These are phyloP conservation scores for Coccinonectria pachysandricola DNA, from an alignment of 2,329 filamentous ascomycete species.

Conservation along the genomic window DNA sequence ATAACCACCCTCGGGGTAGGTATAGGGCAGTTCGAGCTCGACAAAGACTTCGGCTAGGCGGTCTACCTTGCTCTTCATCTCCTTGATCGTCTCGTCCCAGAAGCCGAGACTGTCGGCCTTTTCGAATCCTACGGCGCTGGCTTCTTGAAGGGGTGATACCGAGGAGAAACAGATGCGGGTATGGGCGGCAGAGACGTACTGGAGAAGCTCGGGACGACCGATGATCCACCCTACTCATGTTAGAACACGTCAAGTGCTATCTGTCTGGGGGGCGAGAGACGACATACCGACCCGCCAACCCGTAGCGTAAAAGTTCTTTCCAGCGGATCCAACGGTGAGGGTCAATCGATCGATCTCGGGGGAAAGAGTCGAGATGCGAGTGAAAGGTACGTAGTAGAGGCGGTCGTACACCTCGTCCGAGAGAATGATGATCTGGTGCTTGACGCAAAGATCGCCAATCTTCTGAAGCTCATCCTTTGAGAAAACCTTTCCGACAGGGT, in stretches of 20 bases:
- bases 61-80: conserved; percentile 86
- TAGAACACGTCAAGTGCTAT: conserved; percentile 1
- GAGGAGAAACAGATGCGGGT: conserved; percentile 94
- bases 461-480: conserved; percentile 70
- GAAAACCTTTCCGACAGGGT: conserved; percentile 94
- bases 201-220: conserved; percentile 77
- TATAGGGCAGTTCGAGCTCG: conserved; percentile 70
- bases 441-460: conserved; percentile 82
- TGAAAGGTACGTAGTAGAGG: conserved; percentile 91
- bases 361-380: conserved; percentile 79
- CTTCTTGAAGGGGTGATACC: conserved; percentile 89
- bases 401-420: conserved; percentile 92
- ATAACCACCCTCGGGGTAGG: conserved; percentile 91
- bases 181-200: conserved; percentile 85
- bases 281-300: conserved; percentile 73
- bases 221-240: conserved; percentile 64
- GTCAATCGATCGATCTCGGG: conserved; percentile 83
- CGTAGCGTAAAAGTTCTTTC: conserved; percentile 97
- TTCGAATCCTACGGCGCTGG: conserved; percentile 87
- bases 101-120: conserved; percentile 76
- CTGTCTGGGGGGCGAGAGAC: not conserved
- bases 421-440: conserved; percentile 88
- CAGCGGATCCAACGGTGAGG: conserved; percentile 86
- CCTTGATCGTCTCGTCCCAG: conserved; percentile 71
- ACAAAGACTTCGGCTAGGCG: conserved; percentile 75